Conservation (phyloP, 371 early-diverging fungal species). For the Modicella reniformis region DNA sequence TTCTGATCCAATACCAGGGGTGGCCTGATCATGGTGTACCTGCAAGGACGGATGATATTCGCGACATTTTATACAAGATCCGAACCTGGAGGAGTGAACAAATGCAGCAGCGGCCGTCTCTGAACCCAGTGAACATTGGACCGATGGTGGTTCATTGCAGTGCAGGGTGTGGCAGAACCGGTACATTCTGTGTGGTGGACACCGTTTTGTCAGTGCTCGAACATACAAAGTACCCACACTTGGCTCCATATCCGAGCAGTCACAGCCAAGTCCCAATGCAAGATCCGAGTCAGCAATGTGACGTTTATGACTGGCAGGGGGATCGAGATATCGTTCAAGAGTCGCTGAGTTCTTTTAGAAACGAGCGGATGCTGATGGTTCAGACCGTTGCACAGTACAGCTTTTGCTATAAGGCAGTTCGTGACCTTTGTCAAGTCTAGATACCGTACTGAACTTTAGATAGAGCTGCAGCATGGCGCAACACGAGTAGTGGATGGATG, state of each 20-base stretch:
- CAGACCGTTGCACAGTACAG: constrained; percentile 86
- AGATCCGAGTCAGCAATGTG: not conserved
- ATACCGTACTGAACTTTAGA: too few relatives aligned
- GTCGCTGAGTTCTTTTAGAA: constrained; percentile 77
- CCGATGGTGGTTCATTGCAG: constrained; percentile 83
- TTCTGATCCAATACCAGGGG: constrained; percentile 75
- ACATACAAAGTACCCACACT: constrained; percentile 27
- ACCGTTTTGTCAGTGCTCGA: constrained; percentile 55
- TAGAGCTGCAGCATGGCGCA: too few relatives aligned
- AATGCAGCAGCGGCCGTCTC: not conserved
- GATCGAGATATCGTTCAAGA: constrained; percentile 71
- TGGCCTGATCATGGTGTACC: constrained; percentile 94
- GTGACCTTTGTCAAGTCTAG: constrained; percentile 31
- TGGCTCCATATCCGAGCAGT: constrained; percentile 14
- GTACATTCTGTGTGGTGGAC: constrained; percentile 89
- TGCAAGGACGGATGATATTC: constrained; percentile 55
- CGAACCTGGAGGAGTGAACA: constrained; percentile 30
- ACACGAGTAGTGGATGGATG: too few relatives aligned
- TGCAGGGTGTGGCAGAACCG: constrained; percentile 98
- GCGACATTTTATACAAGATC: constrained; percentile 55
- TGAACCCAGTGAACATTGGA: constrained; percentile 31
- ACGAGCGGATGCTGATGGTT: constrained; percentile 87
- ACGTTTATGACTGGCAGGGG: constrained; percentile 33
- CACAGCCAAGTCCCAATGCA: not conserved
- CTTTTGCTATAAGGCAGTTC: constrained; percentile 74